These are phyloP conservation scores for Acanthamoeba triangularis DNA, from an alignment of 208 protist species.

Conservation along the genomic window DNA sequence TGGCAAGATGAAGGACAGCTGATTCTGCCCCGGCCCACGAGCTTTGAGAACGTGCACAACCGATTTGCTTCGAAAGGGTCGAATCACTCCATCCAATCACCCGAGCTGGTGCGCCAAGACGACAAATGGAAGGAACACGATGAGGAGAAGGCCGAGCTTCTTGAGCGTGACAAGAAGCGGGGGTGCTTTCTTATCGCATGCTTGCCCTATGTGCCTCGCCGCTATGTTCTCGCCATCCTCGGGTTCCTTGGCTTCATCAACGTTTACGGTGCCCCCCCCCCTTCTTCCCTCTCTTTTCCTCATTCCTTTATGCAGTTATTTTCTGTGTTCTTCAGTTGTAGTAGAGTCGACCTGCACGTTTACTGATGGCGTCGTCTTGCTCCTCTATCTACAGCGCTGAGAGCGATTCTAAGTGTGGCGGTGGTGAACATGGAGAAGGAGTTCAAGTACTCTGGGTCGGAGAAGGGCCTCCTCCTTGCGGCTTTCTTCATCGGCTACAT, in stretches of 20 bases:
- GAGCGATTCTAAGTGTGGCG: constrained; percentile 70
- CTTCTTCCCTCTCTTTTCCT: too few relatives aligned
- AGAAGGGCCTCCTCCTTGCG: constrained; percentile 53
- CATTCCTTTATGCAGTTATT: neutral
- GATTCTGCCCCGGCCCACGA: too few relatives aligned
- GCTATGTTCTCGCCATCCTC: constrained; percentile 51
- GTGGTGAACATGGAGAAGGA: constrained; percentile 70
- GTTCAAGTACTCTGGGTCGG: constrained; percentile 24
- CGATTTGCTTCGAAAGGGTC: neutral
- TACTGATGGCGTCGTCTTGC: neutral
- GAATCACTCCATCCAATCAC: neutral
- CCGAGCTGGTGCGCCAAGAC: neutral
- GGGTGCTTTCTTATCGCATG: neutral
- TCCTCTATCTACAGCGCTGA: neutral
- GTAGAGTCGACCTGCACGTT: too few relatives aligned
- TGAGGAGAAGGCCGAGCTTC: neutral
- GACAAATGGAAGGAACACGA: neutral
- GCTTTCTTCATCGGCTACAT: constrained; percentile 74
- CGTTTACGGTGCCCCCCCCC: constrained; percentile 55
- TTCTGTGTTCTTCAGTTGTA: neutral
- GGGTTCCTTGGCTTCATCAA: constrained; percentile 70
- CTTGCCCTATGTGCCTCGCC: constrained; percentile 1
- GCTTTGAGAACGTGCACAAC: too few relatives aligned
- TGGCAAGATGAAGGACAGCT: too few relatives aligned
- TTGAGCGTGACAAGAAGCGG: neutral